Evolutionary conservation across 768 basidiomycete species (phyloP).

Genomic region (Macrocybe gigantea): DNA sequence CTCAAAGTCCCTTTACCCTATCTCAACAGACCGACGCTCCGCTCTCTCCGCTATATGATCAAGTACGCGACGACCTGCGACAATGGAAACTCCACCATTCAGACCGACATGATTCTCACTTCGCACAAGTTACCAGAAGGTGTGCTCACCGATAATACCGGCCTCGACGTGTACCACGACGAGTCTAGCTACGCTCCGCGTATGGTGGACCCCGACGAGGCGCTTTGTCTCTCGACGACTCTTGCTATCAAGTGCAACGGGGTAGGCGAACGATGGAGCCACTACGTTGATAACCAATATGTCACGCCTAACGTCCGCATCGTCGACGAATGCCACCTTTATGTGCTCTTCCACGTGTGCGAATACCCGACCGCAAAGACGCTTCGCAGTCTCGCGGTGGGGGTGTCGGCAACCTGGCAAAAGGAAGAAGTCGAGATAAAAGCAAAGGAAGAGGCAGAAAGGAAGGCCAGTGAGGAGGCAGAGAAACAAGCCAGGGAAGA

Average conservation of each 20-base stretch:
- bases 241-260: slow-evolving; percentile 13
- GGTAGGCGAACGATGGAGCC: slow-evolving; percentile 15
- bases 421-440: slow-evolving; percentile 5
- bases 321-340: slow-evolving; percentile 8
- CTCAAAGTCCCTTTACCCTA: background rate
- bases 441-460: slow-evolving; percentile 5
- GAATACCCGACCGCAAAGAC: slow-evolving; percentile 13
- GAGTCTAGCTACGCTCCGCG: slow-evolving; percentile 8
- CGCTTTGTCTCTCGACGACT: slow-evolving; percentile 11
- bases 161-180: slow-evolving; percentile 4
- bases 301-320: slow-evolving; percentile 12
- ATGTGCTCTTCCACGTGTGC: slow-evolving; percentile 13
- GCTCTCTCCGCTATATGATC: slow-evolving; percentile 12
- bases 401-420: slow-evolving; percentile 13
- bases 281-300: slow-evolving; percentile 12
- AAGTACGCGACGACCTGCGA: slow-evolving; percentile 16
- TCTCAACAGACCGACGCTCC: slow-evolving; percentile 12
- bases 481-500: slow-evolving; percentile 4
- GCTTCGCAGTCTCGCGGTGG: slow-evolving; percentile 10
- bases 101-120: slow-evolving; percentile 14
- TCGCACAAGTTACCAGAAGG: slow-evolving; percentile 2
- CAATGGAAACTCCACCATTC: slow-evolving; percentile 14
- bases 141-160: background rate
- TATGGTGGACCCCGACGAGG: slow-evolving; percentile 9
- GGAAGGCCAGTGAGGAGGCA: slow-evolving; percentile 8